phyloP scores from a whole-genome alignment of 768 basidiomycete genomes.

The Termitomyces sp. region DNA sequence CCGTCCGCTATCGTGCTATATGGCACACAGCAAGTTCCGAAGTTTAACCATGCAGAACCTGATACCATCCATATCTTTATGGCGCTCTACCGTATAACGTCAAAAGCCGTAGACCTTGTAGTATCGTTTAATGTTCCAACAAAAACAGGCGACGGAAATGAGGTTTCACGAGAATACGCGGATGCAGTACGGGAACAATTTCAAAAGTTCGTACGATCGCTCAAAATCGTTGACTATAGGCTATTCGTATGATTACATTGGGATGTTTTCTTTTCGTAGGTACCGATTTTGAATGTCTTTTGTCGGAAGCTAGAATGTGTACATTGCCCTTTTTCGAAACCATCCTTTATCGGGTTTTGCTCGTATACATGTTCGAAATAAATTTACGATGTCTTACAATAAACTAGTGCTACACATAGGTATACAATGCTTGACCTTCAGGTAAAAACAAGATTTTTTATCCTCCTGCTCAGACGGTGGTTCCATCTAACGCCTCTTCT shows the following conservation, averaged over 20 bases:
- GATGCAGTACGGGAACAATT: slow-evolving; percentile 47
- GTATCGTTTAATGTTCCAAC: slow-evolving; percentile 81
- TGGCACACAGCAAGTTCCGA: slow-evolving; percentile 71
- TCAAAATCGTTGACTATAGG: slow-evolving; percentile 64
- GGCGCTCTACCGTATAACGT: slow-evolving; percentile 75
- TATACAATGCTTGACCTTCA: slow-evolving; percentile 1
- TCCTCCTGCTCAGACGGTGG: slow-evolving; percentile 17
- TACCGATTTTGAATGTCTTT: not conserved
- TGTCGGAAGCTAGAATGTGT: not conserved
- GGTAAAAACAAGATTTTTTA: not conserved
- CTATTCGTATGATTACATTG: slow-evolving; percentile 57
- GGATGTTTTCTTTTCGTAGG: not conserved
- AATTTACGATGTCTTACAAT: not conserved
- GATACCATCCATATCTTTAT: slow-evolving; percentile 78
- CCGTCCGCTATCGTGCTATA: slow-evolving; percentile 58
- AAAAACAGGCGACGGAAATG: slow-evolving; percentile 40
- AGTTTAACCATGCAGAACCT: slow-evolving; percentile 61
- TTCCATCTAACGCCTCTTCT: slow-evolving; percentile 44
- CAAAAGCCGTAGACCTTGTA: slow-evolving; percentile 77
- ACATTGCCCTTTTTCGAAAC: no score
- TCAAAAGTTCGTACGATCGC: slow-evolving; percentile 47
- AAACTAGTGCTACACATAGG: slow-evolving; percentile 5
- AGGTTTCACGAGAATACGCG: slow-evolving; percentile 35
- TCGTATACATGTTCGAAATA: no score
- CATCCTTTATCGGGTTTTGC: not conserved